Conservation (phyloP, 352 stramenopile species). For the Pythium volutum region DNA sequence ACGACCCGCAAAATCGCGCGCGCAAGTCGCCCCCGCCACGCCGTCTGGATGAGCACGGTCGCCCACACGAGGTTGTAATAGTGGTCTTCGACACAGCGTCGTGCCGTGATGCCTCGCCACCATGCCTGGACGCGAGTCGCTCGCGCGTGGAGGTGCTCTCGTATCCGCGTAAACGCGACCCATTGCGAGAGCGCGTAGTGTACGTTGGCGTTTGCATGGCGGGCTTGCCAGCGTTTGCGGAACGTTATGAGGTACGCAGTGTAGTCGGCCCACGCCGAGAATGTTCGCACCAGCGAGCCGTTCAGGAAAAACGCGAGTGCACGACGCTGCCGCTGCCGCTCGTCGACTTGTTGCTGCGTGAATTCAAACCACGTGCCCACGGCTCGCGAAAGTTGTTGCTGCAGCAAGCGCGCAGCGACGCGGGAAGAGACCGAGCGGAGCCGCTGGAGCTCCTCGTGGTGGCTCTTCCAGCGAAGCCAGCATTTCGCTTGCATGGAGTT, state of each 20-base stretch:
- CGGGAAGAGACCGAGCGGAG: conserved; percentile 42
- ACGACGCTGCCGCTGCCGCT: conserved; percentile 43
- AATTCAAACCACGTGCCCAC: conserved; percentile 71
- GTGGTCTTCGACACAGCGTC: conserved; percentile 51
- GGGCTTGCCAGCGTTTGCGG: conserved; percentile 36
- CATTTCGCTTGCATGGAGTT: conserved; percentile 60
- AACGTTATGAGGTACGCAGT: conserved; percentile 40
- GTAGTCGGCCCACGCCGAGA: conserved; percentile 47
- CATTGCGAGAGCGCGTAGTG: conserved; percentile 50
- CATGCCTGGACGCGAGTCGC: conserved; percentile 55
- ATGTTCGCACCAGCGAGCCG: conserved; percentile 50
- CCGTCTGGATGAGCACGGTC: conserved; percentile 61
- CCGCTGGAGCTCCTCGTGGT: conserved; percentile 36
- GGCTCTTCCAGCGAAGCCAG: conserved; percentile 52
- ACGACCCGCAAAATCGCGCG: conserved; percentile 47
- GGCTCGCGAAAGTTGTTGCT: conserved; percentile 38
- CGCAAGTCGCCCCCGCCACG: conserved; percentile 60
- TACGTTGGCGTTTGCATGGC: conserved; percentile 51
- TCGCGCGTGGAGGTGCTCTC: conserved; percentile 30
- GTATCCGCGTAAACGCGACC: conserved; percentile 35
- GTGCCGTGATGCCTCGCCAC: conserved; percentile 49
- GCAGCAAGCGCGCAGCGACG: conserved; percentile 39
- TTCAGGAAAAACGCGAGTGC: conserved; percentile 69
- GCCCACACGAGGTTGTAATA: conserved; percentile 66
- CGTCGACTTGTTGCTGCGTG: conserved; percentile 45